These are phyloP conservation scores for Dactylorhiza incarnata DNA, from an alignment of 106 monocot genomes.

Conservation along the genomic window DNA sequence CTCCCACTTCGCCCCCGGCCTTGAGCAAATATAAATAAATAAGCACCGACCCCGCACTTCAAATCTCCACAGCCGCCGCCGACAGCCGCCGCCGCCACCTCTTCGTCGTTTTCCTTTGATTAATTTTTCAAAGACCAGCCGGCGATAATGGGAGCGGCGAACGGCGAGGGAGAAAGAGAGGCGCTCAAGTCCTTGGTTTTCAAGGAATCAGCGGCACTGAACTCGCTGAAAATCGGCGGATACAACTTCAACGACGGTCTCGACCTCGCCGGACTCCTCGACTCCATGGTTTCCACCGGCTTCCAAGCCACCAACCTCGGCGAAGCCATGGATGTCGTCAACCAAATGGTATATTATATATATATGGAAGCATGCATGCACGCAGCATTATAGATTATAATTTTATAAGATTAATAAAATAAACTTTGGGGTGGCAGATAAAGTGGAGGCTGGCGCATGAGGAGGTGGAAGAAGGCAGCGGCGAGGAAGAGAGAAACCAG, in stretches of 20 bases:
- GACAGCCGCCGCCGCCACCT: no score
- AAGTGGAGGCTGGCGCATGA: slow-evolving; percentile 3
- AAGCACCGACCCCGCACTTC: no score
- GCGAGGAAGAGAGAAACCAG: not conserved
- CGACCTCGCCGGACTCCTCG: slow-evolving; percentile 36
- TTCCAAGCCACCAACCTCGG: slow-evolving; percentile 92
- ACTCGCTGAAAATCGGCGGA: slow-evolving; percentile 49
- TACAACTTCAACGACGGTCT: slow-evolving; percentile 64
- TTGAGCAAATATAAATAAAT: no score
- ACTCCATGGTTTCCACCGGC: slow-evolving; percentile 53
- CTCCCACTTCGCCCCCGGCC: no score
- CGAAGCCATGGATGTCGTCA: slow-evolving; percentile 67
- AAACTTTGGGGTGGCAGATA: not conserved
- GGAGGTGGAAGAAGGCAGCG: not conserved
- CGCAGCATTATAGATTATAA: no score
- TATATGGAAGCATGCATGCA: no score
- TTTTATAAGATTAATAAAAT: not conserved
- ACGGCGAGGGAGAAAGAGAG: slow-evolving; percentile 23
- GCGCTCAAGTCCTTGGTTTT: slow-evolving; percentile 44
- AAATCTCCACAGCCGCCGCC: no score
- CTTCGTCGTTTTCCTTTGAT: no score
- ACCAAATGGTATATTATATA: slow-evolving; percentile 48
- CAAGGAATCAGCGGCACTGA: slow-evolving; percentile 57
- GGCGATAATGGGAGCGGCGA: not conserved
- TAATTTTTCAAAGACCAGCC: no score